A percentile compares a stretch with the other conserved stretches of the same genome.
phyloP scores from a whole-genome alignment of 2,329 filamentous ascomycete genomes.

The Ophiostoma tasmaniense region DNA sequence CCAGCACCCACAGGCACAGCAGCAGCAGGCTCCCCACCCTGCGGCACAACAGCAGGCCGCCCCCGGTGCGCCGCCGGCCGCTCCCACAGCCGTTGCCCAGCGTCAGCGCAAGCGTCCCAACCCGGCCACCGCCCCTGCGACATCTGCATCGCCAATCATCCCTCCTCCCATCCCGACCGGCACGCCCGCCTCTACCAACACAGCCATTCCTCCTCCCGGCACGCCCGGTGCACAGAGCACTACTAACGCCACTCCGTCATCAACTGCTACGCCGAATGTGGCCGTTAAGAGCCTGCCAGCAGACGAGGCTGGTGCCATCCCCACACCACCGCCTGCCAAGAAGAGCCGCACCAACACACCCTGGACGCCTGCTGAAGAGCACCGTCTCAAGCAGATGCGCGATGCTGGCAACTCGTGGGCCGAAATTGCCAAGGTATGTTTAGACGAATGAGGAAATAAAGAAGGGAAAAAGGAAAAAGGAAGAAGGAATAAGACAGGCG shows the following conservation, averaged over 20 bases:
- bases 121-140: conserved; percentile 23
- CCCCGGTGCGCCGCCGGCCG: conserved; percentile 16
- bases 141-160: conserved; percentile 20
- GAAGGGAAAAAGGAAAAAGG: no score
- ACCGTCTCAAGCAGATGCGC: conserved; percentile 85
- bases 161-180: conserved; percentile 22
- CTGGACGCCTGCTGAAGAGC: conserved; percentile 92
- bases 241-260: conserved; percentile 14
- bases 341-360: conserved; percentile 98
- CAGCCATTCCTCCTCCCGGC: conserved; percentile 25
- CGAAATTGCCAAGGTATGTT: conserved; percentile 85
- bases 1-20: conserved; percentile 18
- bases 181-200: conserved; percentile 24
- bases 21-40: conserved; percentile 26
- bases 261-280: conserved; percentile 19
- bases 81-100: conserved; percentile 25
- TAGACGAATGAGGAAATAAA: no score
- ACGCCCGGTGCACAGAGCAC: conserved; percentile 30
- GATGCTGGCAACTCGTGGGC: conserved; percentile 93
- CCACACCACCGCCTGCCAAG: conserved; percentile 57
- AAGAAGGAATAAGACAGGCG: no score
- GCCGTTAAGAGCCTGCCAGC: conserved; percentile 19
- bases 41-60: conserved; percentile 22
- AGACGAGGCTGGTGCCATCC: conserved; percentile 29
- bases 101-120: conserved; percentile 36